Base-by-base conservation (phyloP, 2,329 filamentous ascomycete genomes). In the Kalaharituber pfeilii region DNA sequence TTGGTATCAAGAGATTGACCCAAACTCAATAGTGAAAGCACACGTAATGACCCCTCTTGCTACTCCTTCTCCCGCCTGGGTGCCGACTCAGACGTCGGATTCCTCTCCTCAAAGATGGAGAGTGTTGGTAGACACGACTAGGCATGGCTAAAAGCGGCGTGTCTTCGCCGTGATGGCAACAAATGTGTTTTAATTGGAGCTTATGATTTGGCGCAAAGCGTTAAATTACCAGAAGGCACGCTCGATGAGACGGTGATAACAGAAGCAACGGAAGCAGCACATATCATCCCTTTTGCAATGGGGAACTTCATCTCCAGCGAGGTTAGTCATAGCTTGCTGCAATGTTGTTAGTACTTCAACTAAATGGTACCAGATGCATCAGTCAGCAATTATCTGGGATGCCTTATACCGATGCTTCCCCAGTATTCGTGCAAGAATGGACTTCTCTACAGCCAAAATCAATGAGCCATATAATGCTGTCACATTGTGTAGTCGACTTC, bases 391-490 rank as follows among this genome's bases (percentile, higher is more conserved):
- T 2, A 45, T 45, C 27, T 52, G 50, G 50, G 22, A 52, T 28
- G 25, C 36, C 13, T 26, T 52, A 11, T 52, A 47, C 22, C 51
- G 36, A 9, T 52, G 30, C 36, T 52, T 52, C 29, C 51, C 51
- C 8, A 52, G 51, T 44, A 29, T 52, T 8, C 30, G 24, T 20
- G 49, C 44, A 13, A 18, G 45, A 26, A 25, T 36, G 20, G 50
- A 50, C 29, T 30, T 54, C 29, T 50, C 30, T 18, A 25, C 45
- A 3, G 44, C 26, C 27, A 50, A 13, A 20, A 50, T 54, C 13
- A 42, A 53, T 25, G 52, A 50, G 28, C 45, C 44, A 11, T 15
- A 15, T 22, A 53, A 53, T 33, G 27, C 52, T 30, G 22, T 49
- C 27, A 50, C 42, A 3, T 26, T 53, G n/a, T 24, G 15, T 24